A percentile compares a stretch with the other conserved stretches of the same genome.
Conservation (phyloP, 495 filamentous ascomycete genomes). For the Daldinia concentrica region DNA sequence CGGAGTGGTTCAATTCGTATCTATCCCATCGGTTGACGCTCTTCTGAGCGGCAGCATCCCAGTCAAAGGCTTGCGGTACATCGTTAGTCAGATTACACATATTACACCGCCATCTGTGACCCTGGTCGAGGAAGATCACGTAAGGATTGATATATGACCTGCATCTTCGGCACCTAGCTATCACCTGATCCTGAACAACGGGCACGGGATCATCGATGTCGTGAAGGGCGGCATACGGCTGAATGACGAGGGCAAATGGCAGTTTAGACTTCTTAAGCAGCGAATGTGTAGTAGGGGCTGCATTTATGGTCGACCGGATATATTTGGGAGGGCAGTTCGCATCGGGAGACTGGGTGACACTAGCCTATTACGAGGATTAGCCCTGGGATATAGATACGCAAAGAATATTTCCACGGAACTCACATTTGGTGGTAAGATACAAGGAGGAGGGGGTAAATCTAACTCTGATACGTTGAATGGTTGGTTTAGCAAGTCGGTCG, state of each 20-base stretch:
- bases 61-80: slow-evolving; percentile 97
- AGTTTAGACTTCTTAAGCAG: slow-evolving; percentile 96
- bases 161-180: slow-evolving; percentile 93
- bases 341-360: slow-evolving; percentile 89
- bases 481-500: slow-evolving; percentile 88
- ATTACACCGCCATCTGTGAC: slow-evolving; percentile 98
- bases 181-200: slow-evolving; percentile 94
- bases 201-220: slow-evolving; percentile 91
- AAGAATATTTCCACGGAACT: slow-evolving; percentile 48
- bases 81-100: slow-evolving; percentile 99
- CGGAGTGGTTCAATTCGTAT: slow-evolving; percentile 89
- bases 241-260: slow-evolving; percentile 94
- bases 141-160: slow-evolving; percentile 98
- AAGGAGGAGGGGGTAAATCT: slow-evolving; percentile 89
- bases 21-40: slow-evolving; percentile 88
- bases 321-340: slow-evolving; percentile 95
- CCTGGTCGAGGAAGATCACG: slow-evolving; percentile 94
- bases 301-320: slow-evolving; percentile 93
- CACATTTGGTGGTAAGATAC: slow-evolving; percentile 91
- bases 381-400: not conserved
- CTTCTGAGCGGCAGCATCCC: slow-evolving; percentile 91
- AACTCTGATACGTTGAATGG: slow-evolving; percentile 94
- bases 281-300: slow-evolving; percentile 87
- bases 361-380: slow-evolving; percentile 65
- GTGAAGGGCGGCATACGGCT: slow-evolving; percentile 92